Evolutionary conservation across 2,329 filamentous ascomycete species (phyloP).

Genomic region (Penicillium psychrosexuale): DNA sequence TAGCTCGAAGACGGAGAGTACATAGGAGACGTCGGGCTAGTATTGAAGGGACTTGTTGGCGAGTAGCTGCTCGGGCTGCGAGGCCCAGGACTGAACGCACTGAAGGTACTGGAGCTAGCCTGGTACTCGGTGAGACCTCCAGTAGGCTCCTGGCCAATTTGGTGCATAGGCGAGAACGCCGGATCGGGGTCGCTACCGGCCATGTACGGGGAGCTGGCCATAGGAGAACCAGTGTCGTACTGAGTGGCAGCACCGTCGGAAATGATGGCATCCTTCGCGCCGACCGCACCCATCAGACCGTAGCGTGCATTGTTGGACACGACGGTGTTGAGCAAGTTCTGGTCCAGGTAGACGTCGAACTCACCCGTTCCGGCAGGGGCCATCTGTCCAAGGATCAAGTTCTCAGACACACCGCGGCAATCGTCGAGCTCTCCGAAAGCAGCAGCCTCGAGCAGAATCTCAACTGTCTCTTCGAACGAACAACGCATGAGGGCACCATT

Average conservation of each 20-base stretch:
- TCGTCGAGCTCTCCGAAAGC: constrained; percentile 94
- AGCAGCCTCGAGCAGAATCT: constrained; percentile 94
- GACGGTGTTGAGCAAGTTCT: constrained; percentile 91
- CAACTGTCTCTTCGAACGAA: constrained; percentile 98
- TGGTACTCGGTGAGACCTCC: constrained; percentile 64
- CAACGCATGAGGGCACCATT: constrained; percentile 98
- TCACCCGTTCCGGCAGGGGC: constrained; percentile 96
- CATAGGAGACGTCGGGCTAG: constrained; percentile 66
- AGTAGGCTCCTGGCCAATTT: constrained; percentile 61
- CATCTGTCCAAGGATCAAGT: constrained; percentile 96
- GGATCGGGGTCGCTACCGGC: constrained; percentile 63
- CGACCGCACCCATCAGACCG: constrained; percentile 75
- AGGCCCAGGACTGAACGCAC: constrained; percentile 63
- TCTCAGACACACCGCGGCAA: constrained; percentile 96
- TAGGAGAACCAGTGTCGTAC: constrained; percentile 71
- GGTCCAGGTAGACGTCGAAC: constrained; percentile 89
- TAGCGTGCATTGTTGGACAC: constrained; percentile 88
- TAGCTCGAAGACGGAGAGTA: constrained; percentile 63
- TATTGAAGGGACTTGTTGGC: constrained; percentile 73
- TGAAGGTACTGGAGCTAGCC: constrained; percentile 52
- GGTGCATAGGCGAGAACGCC: constrained; percentile 69
- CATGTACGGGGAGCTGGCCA: constrained; percentile 58
- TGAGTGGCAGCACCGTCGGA: constrained; percentile 84
- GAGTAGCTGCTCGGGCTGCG: constrained; percentile 63
- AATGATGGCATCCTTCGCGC: constrained; percentile 68